Percentiles rank a stretch among this genome's conserved stretches.
phyloP scores from a whole-genome alignment of 768 basidiomycete genomes.

The Hemileccinum impolitum region DNA sequence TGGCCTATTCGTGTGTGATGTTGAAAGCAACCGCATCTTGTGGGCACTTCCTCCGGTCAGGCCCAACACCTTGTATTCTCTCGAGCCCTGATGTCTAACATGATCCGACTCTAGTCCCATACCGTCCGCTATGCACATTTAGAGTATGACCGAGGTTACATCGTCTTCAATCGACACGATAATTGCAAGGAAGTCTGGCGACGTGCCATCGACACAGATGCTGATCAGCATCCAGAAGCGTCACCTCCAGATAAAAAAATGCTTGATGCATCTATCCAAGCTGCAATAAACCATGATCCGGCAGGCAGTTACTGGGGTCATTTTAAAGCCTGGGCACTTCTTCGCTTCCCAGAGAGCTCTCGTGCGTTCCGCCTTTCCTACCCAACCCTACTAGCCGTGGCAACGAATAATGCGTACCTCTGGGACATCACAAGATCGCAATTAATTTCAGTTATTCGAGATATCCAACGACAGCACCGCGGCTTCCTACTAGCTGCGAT shows the following conservation, averaged over 20 bases:
- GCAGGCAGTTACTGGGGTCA: conserved; percentile 38
- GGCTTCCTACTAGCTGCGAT: conserved; percentile 36
- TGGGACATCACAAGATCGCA: conserved; percentile 58
- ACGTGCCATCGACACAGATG: conserved; percentile 34
- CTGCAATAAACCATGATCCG: conserved; percentile 16
- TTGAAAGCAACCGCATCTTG: conserved; percentile 45
- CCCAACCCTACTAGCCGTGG: conserved; percentile 57
- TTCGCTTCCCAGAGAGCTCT: conserved; percentile 42
- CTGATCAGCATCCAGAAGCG: conserved; percentile 14
- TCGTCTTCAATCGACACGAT: conserved; percentile 62
- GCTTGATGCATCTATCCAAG: conserved; percentile 16
- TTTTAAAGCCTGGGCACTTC: conserved; percentile 61
- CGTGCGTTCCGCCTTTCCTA: conserved; percentile 66
- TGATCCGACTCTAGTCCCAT: conserved; percentile 7
- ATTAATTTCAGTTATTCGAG: conserved; percentile 39
- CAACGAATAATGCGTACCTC: conserved; percentile 44
- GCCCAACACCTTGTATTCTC: conserved; percentile 14
- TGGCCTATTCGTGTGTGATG: conserved; percentile 56
- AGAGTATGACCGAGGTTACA: conserved; percentile 69
- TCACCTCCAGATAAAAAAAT: conserved; percentile 35
- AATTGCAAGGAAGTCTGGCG: conserved; percentile 73
- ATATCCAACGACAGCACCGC: conserved; percentile 16
- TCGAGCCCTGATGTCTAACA: background rate
- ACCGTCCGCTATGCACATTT: conserved; percentile 51
- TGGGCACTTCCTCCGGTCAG: conserved; percentile 60